Evolutionary conservation across 768 basidiomycete genomes (phyloP).

Genomic region (Hortiboletus flavorubellus): DNA sequence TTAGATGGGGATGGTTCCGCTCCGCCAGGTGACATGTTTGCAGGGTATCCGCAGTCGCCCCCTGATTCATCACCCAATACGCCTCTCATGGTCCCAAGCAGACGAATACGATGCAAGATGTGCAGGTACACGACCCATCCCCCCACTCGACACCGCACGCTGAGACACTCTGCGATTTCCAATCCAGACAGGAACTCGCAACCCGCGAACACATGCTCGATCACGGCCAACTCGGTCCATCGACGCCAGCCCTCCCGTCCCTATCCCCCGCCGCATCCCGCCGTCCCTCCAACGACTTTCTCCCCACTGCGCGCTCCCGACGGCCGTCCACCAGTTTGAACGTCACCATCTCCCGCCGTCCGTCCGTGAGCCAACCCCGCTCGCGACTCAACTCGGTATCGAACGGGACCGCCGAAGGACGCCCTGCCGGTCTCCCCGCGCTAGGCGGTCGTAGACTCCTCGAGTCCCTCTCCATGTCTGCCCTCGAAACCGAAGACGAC

Average conservation of each 20-base stretch:
- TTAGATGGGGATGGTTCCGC: conserved; percentile 72
- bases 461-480: conserved; percentile 49
- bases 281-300: conserved; percentile 33
- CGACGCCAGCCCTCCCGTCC: conserved; percentile 49
- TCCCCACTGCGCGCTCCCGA: conserved; percentile 15
- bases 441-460: conserved; percentile 34
- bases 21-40: conserved; percentile 70
- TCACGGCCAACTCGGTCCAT: conserved; percentile 74
- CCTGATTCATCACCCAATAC: conserved; percentile 59
- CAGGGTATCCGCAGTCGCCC: conserved; percentile 65
- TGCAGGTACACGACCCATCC: conserved; percentile 55
- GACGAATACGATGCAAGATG: conserved; percentile 88
- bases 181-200: conserved; percentile 68
- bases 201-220: conserved; percentile 93
- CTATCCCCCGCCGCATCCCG: conserved; percentile 49
- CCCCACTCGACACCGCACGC: not conserved
- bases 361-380: conserved; percentile 24
- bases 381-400: conserved; percentile 23
- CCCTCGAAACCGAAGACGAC: conserved; percentile 49
- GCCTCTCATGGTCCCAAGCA: conserved; percentile 48
- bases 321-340: conserved; percentile 24
- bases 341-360: conserved; percentile 30
- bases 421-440: conserved; percentile 19
- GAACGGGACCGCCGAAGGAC: conserved; percentile 15
- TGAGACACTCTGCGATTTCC: not conserved